Evolutionary conservation across 108 stramenopile genomes (phyloP).

Genomic region (Pseudonitzschia pungens): DNA sequence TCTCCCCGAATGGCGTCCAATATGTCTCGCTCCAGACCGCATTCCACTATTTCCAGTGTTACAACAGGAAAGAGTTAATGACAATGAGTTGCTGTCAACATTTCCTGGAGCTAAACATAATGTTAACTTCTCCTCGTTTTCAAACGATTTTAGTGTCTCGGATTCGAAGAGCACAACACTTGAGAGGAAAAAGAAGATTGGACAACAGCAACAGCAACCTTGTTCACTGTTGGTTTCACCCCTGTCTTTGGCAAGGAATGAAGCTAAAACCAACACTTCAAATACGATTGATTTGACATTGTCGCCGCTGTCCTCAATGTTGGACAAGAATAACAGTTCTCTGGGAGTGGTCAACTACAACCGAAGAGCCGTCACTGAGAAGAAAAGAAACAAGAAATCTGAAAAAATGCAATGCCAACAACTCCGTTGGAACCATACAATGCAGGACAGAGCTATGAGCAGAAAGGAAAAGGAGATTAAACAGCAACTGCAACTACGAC

Average conservation of each 20-base stretch:
- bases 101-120: background rate
- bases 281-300: too few relatives aligned
- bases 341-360: background rate
- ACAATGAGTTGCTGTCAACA: background rate
- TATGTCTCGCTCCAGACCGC: background rate
- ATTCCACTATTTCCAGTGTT: background rate
- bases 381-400: background rate
- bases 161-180: too few relatives aligned
- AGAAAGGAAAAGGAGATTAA: background rate
- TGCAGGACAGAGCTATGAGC: background rate
- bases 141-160: too few relatives aligned
- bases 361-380: background rate
- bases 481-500: background rate
- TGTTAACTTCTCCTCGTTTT: background rate
- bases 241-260: too few relatives aligned
- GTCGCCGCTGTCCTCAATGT: too few relatives aligned
- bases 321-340: background rate
- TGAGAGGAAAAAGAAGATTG: too few relatives aligned
- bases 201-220: too few relatives aligned
- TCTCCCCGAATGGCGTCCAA: conserved; percentile 6
- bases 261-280: too few relatives aligned
- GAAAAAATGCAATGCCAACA: background rate
- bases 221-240: too few relatives aligned
- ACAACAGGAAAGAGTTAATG: background rate
- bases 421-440: background rate